phyloP scores from a whole-genome alignment of 176 grass and related monocot species.

The Cenchrus fungigraminus region DNA sequence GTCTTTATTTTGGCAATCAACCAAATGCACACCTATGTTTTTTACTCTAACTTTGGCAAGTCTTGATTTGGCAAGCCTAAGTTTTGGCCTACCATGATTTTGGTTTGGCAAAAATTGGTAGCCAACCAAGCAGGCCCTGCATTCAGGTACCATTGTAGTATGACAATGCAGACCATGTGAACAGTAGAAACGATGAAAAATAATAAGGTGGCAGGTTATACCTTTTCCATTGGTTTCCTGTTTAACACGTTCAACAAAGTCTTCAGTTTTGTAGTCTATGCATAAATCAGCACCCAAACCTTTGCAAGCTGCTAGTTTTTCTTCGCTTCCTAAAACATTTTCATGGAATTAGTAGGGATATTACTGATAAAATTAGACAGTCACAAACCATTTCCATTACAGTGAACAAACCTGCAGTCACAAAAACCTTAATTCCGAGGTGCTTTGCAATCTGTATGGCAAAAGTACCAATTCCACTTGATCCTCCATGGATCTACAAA shows the following conservation, averaged over 20 bases:
- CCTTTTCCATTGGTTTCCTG: constrained; percentile 84
- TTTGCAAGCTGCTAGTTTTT: constrained; percentile 83
- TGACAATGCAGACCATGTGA: background rate
- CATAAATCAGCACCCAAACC: constrained; percentile 81
- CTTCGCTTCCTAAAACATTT: constrained; percentile 58
- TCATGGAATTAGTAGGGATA: background rate
- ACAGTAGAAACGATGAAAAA: background rate
- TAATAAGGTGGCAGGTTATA: constrained; percentile 26
- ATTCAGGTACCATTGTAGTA: background rate
- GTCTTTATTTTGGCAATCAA: no score
- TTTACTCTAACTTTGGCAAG: no score
- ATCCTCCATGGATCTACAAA: constrained; percentile 90
- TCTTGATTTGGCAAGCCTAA: no score
- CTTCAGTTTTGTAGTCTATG: constrained; percentile 95
- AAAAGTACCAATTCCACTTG: constrained; percentile 93
- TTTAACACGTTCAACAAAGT: constrained; percentile 77
- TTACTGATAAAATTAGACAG: background rate
- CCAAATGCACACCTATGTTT: no score
- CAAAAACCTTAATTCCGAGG: constrained; percentile 77
- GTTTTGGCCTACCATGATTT: no score
- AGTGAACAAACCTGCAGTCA: constrained; percentile 72
- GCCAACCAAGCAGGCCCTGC: no score
- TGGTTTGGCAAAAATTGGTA: no score
- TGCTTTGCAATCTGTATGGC: constrained; percentile 81
- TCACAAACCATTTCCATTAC: background rate